These are phyloP conservation scores for Amphicarpaea edgeworthii DNA, from an alignment of 306 rosid genomes.

Conservation along the genomic window DNA sequence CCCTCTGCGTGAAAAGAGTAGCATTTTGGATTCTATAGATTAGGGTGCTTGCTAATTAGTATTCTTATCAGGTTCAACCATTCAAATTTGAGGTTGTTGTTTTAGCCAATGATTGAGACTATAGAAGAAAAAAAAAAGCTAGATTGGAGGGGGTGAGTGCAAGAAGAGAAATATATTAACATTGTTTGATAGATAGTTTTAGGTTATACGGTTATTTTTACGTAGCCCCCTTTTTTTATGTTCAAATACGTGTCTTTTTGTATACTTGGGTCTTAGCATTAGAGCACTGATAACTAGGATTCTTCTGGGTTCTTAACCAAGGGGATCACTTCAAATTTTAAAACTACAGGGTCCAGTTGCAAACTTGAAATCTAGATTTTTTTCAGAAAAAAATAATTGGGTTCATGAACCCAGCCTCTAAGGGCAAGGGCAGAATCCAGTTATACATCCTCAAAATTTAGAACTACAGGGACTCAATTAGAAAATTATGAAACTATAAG, in stretches of 20 bases:
- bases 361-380: neutral
- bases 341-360: neutral
- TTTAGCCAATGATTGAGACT: conserved; percentile 21
- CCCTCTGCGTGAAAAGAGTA: neutral
- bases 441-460: conserved; percentile 2
- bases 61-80: neutral
- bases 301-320: conserved; percentile 1
- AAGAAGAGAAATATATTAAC: neutral
- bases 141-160: neutral
- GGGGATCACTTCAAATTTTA: neutral
- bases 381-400: neutral
- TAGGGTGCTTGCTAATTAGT: neutral
- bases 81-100: conserved; percentile 25
- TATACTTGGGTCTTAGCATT: neutral
- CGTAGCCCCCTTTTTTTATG: neutral
- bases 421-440: neutral
- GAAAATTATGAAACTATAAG: neutral
- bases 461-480: neutral
- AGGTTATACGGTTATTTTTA: neutral
- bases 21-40: conserved; percentile 15
- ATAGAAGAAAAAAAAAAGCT: neutral
- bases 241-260: conserved; percentile 4
- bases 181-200: neutral
- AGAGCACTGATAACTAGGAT: neutral
- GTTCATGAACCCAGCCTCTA: neutral